These are phyloP conservation scores for Metarhizium sp. DNA, from an alignment of 2,329 filamentous ascomycete species.

Conservation along the genomic window DNA sequence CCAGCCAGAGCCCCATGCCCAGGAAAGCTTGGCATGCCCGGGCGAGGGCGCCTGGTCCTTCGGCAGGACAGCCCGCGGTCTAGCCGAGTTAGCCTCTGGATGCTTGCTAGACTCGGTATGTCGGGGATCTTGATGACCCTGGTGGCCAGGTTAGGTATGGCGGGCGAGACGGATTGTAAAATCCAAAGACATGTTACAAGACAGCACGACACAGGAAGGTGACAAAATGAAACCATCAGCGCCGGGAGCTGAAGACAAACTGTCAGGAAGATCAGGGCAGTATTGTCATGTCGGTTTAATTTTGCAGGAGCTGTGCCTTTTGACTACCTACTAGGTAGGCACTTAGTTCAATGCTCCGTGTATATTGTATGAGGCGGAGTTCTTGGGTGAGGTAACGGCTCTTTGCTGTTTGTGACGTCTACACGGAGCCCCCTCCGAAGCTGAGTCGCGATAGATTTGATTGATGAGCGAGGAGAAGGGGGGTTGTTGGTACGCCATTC, in stretches of 20 bases:
- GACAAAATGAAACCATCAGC: background rate
- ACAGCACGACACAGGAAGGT: background rate
- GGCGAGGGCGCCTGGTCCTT: constrained; percentile 2
- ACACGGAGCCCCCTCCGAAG: background rate
- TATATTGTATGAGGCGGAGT: background rate
- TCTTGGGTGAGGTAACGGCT: background rate
- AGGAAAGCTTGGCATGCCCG: constrained; percentile 17
- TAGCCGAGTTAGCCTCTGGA: constrained; percentile 1
- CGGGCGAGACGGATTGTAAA: background rate
- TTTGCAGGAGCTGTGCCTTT: background rate
- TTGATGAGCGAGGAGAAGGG: background rate
- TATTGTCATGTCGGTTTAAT: background rate
- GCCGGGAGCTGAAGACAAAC: background rate
- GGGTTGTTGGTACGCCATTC: background rate
- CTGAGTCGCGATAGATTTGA: background rate
- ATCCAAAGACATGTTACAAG: background rate
- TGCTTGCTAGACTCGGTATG: background rate
- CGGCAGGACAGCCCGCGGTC: constrained; percentile 2
- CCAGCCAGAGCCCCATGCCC: constrained; percentile 16
- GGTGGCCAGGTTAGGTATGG: background rate
- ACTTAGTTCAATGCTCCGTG: background rate
- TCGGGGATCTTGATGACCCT: too few relatives aligned
- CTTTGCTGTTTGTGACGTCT: background rate
- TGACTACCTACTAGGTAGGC: background rate
- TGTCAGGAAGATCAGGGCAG: too few relatives aligned